phyloP scores from a whole-genome alignment of 257 asterid species.

The Mitragyna speciosa region DNA sequence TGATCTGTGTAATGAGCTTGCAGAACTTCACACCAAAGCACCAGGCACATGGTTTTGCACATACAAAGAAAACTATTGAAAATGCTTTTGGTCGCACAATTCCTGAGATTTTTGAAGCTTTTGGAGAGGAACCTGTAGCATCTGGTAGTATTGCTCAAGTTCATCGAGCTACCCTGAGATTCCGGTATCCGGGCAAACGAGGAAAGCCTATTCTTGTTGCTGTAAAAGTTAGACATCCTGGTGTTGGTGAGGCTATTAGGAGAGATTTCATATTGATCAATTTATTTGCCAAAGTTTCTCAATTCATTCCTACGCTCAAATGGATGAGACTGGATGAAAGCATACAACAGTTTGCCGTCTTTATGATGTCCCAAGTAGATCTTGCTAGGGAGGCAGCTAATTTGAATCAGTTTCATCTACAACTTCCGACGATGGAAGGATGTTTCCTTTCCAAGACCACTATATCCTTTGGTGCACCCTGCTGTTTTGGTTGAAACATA shows the following conservation, averaged over 20 bases:
- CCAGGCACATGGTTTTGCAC: conserved; percentile 77
- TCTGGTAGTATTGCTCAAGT: conserved; percentile 91
- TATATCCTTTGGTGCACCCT: conserved; percentile 91
- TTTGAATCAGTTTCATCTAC: conserved; percentile 74
- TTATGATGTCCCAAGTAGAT: conserved; percentile 95
- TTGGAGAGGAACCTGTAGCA: conserved; percentile 83
- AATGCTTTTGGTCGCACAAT: conserved; percentile 77
- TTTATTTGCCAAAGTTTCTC: conserved; percentile 62
- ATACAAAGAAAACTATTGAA: conserved; percentile 66
- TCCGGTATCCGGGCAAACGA: conserved; percentile 55
- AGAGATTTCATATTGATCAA: conserved; percentile 70
- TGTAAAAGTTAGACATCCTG: conserved; percentile 92
- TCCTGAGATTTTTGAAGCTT: conserved; percentile 65
- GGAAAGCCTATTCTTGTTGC: conserved; percentile 75
- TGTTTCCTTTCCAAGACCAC: conserved; percentile 85
- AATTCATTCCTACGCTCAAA: conserved; percentile 59
- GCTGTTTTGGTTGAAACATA: conserved; percentile 87
- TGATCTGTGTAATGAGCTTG: conserved; percentile 73
- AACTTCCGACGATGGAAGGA: conserved; percentile 79
- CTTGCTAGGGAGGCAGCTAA: conserved; percentile 94
- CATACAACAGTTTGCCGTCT: conserved; percentile 76
- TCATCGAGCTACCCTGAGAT: conserved; percentile 73
- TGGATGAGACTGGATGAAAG: conserved; percentile 93
- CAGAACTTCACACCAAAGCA: conserved; percentile 75
- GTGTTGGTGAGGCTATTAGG: conserved; percentile 77